Conservation (phyloP, 1,284 basidiomycete species). For the Trametes pubescens region DNA sequence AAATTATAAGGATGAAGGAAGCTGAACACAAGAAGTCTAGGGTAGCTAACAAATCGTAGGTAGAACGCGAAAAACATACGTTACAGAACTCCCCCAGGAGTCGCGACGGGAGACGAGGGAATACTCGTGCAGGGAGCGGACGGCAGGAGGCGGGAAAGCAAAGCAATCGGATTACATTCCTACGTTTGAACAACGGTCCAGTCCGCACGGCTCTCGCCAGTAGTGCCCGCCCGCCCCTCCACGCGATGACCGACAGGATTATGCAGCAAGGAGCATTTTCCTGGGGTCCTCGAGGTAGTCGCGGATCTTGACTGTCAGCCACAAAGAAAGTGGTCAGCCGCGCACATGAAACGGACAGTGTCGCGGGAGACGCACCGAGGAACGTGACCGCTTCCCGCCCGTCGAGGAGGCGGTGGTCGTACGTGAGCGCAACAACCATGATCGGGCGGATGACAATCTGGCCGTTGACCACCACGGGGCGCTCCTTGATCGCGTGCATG, state of each 20-base stretch:
- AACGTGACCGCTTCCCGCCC: constrained; percentile 97
- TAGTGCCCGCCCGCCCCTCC: constrained; percentile 7
- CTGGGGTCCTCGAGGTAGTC: constrained; percentile 75
- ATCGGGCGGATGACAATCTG: constrained; percentile 96
- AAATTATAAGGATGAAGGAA: neutral
- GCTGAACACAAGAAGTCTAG: neutral
- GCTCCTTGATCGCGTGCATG: constrained; percentile 98
- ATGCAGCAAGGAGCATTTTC: constrained; percentile 62
- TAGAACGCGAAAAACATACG: neutral
- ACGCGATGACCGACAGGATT: neutral
- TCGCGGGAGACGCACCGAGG: constrained; percentile 73
- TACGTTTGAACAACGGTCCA: constrained; percentile 18
- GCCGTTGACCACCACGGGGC: constrained; percentile 91
- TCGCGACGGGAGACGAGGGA: neutral
- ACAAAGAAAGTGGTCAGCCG: neutral
- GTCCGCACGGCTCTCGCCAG: constrained; percentile 26
- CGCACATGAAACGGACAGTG: neutral
- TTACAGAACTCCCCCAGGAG: neutral
- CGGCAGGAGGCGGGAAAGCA: neutral
- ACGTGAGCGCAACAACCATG: constrained; percentile 95
- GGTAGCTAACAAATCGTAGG: neutral
- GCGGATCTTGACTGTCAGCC: constrained; percentile 66
- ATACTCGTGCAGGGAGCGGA: neutral
- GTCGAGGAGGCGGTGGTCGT: constrained; percentile 96
- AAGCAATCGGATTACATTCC: constrained; percentile 2